Base-by-base conservation (phyloP, 164 flowering plant genomes). In the Chimonanthus praecox region DNA sequence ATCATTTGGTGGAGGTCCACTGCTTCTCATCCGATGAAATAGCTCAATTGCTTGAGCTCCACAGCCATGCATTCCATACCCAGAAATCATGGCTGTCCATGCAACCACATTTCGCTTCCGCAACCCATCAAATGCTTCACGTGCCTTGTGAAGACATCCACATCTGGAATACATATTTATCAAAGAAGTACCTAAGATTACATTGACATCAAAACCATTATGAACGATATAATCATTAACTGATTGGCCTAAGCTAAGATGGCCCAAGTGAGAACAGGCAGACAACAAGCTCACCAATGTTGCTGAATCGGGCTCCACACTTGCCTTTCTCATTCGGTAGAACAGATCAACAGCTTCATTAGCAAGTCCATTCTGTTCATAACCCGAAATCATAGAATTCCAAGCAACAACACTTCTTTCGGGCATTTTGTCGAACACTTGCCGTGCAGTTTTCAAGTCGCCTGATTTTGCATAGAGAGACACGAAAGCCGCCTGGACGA, bases 31-130 rank as follows among this genome's bases (percentile, higher is more conserved):
- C 49, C 71, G 76, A 15, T 70, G 46, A 69, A 87, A 92, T 8
- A 89, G 80, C 20, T 85, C 85, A 20, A 90, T 49, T 2, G 92
- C 90, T 73, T 85, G 73, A 21, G 3, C 50, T 18, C 93, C 97
- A 75, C 83, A 74, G 11, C 97, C 95, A 77, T 90, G 87, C 83
- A 82, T 83, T 49, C 90, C 94, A 76, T 85, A 92, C 7, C 87
- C 94, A 10, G 92, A 87, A 18, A 92, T 92, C 90, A 92, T 90
- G 4, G 92, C 90, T 0, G 94, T 90, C 93, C 94, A 92, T 33
- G 91, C 77, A 54, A 85, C 77, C 43, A 90, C 94, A 83, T 89
- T 90, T 6, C 69, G 72, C 11, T 88, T 86, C 0, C 20, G 63
- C 90, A 92, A 86, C 61, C 65, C 74, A 72, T 89, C 84, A 76